Conservation (phyloP, 768 basidiomycete genomes). For the Basidioascus undulatus region DNA sequence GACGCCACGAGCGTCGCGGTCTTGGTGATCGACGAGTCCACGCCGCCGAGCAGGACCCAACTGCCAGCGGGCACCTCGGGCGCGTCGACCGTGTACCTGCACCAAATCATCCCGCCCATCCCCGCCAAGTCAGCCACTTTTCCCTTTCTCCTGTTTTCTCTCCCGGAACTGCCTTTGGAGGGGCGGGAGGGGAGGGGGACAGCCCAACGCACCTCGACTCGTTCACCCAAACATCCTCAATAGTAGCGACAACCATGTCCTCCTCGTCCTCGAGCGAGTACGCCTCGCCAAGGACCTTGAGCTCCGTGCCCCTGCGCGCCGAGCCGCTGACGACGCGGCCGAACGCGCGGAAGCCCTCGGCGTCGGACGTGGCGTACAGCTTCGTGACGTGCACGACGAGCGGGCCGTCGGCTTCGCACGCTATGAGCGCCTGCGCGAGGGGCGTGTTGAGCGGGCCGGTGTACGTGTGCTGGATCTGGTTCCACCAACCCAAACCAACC, state of each 20-base stretch:
- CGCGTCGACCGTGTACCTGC: constrained; percentile 69
- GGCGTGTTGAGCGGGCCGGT: constrained; percentile 68
- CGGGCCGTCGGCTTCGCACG: constrained; percentile 61
- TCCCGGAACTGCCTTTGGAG: background rate
- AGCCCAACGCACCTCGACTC: constrained; percentile 59
- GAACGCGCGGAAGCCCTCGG: constrained; percentile 86
- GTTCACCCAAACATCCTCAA: constrained; percentile 75
- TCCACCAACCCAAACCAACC: background rate
- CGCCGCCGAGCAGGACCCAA: constrained; percentile 71
- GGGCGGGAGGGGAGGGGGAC: background rate
- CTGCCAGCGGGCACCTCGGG: constrained; percentile 80
- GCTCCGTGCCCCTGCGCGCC: constrained; percentile 47
- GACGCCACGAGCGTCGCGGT: constrained; percentile 51
- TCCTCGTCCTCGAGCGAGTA: constrained; percentile 99
- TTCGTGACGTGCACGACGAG: constrained; percentile 84
- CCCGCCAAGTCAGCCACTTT: too few relatives aligned
- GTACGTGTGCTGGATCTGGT: constrained; percentile 61
- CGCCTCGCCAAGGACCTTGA: constrained; percentile 94
- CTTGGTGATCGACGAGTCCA: constrained; percentile 84
- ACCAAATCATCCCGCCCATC: too few relatives aligned
- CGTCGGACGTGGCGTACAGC: constrained; percentile 87
- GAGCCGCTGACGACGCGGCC: constrained; percentile 87
- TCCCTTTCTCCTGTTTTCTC: too few relatives aligned
- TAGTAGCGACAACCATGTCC: constrained; percentile 65
- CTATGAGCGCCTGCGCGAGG: constrained; percentile 50